Conservation (phyloP, 352 stramenopile genomes). For the Phytophthora lateralis region DNA sequence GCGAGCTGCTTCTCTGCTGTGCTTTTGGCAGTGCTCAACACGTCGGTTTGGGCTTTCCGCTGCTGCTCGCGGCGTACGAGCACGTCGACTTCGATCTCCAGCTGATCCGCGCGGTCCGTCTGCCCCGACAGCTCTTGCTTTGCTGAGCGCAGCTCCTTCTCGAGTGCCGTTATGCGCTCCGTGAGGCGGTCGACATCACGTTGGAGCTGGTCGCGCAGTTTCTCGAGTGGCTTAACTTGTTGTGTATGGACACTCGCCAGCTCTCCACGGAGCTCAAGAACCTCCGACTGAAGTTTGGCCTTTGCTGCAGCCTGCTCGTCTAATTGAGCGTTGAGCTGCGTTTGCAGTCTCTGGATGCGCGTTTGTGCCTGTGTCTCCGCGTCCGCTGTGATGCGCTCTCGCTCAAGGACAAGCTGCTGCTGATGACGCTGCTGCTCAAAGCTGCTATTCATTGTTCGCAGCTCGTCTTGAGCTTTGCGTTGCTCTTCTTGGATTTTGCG, state of each 20-base stretch:
- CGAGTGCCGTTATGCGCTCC: constrained; percentile 27
- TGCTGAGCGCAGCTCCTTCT: constrained; percentile 39
- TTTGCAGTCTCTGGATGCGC: constrained; percentile 30
- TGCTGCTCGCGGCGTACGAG: constrained; percentile 52
- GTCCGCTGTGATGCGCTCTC: constrained; percentile 30
- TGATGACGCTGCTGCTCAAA: constrained; percentile 33
- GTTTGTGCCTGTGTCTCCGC: constrained; percentile 23
- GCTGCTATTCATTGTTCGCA: constrained; percentile 25
- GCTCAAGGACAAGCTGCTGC: constrained; percentile 24
- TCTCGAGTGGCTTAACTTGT: constrained; percentile 41
- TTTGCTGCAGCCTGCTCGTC: constrained; percentile 33
- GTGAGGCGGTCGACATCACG: constrained; percentile 39
- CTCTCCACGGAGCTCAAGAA: constrained; percentile 36
- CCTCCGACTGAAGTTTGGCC: constrained; percentile 33
- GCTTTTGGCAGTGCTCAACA: constrained; percentile 34
- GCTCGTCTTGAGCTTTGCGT: constrained; percentile 29
- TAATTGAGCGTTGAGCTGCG: constrained; percentile 34
- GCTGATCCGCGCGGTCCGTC: constrained; percentile 35
- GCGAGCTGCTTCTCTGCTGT: constrained; percentile 43
- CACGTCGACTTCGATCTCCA: constrained; percentile 51
- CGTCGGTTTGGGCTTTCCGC: constrained; percentile 45
- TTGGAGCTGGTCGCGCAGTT: constrained; percentile 43
- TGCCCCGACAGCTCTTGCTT: constrained; percentile 35
- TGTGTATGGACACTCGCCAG: constrained; percentile 29
- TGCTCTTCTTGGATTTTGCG: constrained; percentile 19